phyloP scores from a whole-genome alignment of 495 filamentous ascomycete species.

The Lasiosphaeria hispida region DNA sequence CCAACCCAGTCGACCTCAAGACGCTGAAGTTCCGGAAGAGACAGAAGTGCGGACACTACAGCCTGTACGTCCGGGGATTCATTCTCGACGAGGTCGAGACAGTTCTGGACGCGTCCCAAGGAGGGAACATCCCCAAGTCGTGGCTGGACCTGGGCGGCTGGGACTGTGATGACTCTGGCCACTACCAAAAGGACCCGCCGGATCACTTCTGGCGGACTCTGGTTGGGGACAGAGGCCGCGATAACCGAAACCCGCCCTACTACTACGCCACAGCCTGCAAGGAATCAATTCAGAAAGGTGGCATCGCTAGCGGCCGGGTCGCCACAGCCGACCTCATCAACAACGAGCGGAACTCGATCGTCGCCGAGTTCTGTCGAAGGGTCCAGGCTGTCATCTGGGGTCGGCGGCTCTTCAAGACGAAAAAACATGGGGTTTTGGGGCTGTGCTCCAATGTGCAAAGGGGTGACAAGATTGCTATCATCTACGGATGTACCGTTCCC shows the following conservation, averaged over 20 bases:
- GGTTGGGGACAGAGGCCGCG: conserved; percentile 39
- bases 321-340: conserved; percentile 37
- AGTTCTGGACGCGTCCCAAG: conserved; percentile 19
- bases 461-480: conserved; percentile 39
- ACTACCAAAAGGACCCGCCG: background rate
- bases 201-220: conserved; percentile 42
- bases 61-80: conserved; percentile 40
- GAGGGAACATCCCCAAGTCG: conserved; percentile 19
- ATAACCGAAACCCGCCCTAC: conserved; percentile 31
- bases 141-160: conserved; percentile 14
- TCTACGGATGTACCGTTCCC: conserved; percentile 45
- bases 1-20: conserved; percentile 26
- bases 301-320: conserved; percentile 28
- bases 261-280: conserved; percentile 35
- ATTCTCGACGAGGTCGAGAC: conserved; percentile 28
- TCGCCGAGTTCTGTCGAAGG: conserved; percentile 37
- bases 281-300: conserved; percentile 20
- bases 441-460: conserved; percentile 19
- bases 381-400: conserved; percentile 45
- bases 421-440: conserved; percentile 18
- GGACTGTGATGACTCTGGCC: background rate
- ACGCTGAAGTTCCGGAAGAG: conserved; percentile 30
- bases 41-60: conserved; percentile 27
- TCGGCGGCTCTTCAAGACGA: conserved; percentile 31
- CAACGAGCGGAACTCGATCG: conserved; percentile 34